phyloP scores from a whole-genome alignment of 2,329 filamentous ascomycete species.

The Fusarium nelsonii region DNA sequence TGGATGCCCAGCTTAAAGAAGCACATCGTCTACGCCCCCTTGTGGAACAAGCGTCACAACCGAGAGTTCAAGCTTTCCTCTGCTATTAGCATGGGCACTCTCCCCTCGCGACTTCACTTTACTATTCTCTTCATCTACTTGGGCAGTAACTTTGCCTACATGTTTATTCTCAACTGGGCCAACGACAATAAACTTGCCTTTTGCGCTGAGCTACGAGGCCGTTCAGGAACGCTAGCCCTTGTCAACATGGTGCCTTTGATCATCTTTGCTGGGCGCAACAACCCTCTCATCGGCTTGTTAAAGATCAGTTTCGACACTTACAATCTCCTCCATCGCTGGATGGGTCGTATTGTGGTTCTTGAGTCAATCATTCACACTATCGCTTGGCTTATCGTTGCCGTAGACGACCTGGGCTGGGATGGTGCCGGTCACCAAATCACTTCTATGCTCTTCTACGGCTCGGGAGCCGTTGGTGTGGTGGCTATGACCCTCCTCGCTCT shows the following conservation, averaged over 20 bases:
- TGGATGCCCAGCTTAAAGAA: constrained; percentile 74
- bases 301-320: constrained; percentile 96
- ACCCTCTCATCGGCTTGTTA: constrained; percentile 84
- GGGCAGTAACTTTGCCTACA: constrained; percentile 71
- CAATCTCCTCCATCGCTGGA: constrained; percentile 80
- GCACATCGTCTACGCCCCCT: constrained; percentile 69
- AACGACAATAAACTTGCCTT: constrained; percentile 71
- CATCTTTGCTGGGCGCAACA: constrained; percentile 91
- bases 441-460: constrained; percentile 73
- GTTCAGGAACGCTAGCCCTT: constrained; percentile 84
- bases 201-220: constrained; percentile 84
- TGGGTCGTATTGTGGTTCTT: constrained; percentile 78
- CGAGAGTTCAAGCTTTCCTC: constrained; percentile 72
- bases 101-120: constrained; percentile 74
- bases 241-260: constrained; percentile 94
- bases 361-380: constrained; percentile 77
- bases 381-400: constrained; percentile 80
- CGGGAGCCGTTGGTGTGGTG: constrained; percentile 71
- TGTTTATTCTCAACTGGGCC: constrained; percentile 71
- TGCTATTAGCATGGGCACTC: constrained; percentile 70
- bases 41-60: constrained; percentile 75
- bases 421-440: constrained; percentile 67
- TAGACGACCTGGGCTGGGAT: constrained; percentile 72
- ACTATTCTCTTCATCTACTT: constrained; percentile 69
- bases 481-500: constrained; percentile 76